Conservation (phyloP, 306 rosid genomes). For the Glycyrrhiza uralensis region DNA sequence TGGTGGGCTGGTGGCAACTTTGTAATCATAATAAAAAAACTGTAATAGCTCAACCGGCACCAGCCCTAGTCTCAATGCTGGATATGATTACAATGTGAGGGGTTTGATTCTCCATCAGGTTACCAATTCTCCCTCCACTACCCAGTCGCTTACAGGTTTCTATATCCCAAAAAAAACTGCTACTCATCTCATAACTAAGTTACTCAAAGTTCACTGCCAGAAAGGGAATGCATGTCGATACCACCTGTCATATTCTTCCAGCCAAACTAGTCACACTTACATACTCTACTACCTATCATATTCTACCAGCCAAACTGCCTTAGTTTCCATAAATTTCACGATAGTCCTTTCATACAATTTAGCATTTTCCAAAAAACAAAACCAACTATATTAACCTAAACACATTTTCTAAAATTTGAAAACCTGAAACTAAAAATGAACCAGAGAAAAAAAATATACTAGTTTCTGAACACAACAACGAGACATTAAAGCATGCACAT, state of each 20-base stretch:
- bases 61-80: not conserved
- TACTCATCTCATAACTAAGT: not conserved
- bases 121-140: not conserved
- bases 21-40: not conserved
- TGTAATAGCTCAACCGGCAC: constrained; percentile 14
- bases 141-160: not conserved
- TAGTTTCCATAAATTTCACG: not conserved
- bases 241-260: not conserved
- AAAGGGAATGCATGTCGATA: not conserved
- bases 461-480: too few relatives aligned
- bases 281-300: not conserved
- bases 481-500: not conserved
- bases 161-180: not conserved
- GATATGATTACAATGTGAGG: not conserved
- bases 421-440: not conserved
- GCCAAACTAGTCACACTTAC: not conserved
- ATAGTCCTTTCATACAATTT: not conserved
- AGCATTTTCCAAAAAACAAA: not conserved
- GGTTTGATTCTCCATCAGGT: constrained; percentile 3
- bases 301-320: not conserved
- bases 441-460: not conserved
- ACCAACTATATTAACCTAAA: not conserved
- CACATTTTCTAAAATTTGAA: not conserved
- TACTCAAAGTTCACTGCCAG: not conserved
- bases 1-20: not conserved